A percentile compares a stretch with the other conserved stretches of the same genome.
Evolutionary conservation across 331 rosid genomes (phyloP).

Genomic region (Telfairia occidentalis): DNA sequence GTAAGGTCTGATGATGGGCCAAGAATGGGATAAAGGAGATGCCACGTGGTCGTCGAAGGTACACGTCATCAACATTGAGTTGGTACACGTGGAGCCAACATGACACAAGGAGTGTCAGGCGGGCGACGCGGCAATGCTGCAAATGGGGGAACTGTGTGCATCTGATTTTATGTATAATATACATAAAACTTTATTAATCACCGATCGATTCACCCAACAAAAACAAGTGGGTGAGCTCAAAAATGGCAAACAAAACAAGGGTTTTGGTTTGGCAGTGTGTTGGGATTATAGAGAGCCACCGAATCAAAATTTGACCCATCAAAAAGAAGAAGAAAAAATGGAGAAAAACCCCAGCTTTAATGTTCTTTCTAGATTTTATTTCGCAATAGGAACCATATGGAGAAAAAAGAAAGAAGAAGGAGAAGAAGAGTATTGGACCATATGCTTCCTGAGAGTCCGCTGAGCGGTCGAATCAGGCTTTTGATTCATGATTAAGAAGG

Average conservation of each 20-base stretch:
- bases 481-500: neutral
- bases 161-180: neutral
- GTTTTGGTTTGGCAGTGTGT: neutral
- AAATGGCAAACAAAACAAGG: neutral
- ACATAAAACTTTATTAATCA: neutral
- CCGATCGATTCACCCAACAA: neutral
- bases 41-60: neutral
- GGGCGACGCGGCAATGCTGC: neutral
- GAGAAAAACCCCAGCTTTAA: neutral
- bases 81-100: neutral
- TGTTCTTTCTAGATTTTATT: neutral
- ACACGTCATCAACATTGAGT: neutral
- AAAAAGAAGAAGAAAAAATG: neutral
- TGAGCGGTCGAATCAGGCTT: neutral
- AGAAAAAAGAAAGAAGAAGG: neutral
- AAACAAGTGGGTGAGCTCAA: neutral
- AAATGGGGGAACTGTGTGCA: neutral
- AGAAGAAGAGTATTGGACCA: neutral
- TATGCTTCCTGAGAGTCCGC: neutral
- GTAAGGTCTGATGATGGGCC: too few relatives aligned
- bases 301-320: neutral
- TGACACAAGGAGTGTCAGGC: neutral
- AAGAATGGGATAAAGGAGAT: neutral
- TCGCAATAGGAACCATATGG: neutral
- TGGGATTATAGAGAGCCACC: neutral